Percentiles rank a stretch among this genome's conserved stretches.
These are phyloP conservation scores for Dipodascus albidus DNA, from an alignment of 805 yeast species.

Conservation along the genomic window DNA sequence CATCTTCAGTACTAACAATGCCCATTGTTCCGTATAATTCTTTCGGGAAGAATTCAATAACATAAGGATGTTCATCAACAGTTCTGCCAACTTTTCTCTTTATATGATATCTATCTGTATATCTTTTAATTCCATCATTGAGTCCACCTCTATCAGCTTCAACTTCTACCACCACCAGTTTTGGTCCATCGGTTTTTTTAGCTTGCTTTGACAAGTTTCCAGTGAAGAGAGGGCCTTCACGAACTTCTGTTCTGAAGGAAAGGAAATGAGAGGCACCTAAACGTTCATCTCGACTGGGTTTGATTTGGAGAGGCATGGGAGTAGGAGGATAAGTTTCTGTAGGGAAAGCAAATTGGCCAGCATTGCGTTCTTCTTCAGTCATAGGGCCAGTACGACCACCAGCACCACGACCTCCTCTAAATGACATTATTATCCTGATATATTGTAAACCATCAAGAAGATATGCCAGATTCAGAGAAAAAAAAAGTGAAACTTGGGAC, in stretches of 20 bases:
- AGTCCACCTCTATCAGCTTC: constrained; percentile 8
- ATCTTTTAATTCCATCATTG: constrained; percentile 65
- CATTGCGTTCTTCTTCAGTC: constrained; percentile 1
- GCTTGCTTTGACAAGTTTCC: constrained; percentile 8
- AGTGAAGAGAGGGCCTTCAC: constrained; percentile 21
- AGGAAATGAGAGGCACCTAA: constrained; percentile 18
- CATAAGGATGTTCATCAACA: constrained; percentile 68
- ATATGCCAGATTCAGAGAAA: background rate
- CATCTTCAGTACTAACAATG: constrained; percentile 38
- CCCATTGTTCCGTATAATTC: constrained; percentile 71
- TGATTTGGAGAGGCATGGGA: background rate
- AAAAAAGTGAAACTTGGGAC: background rate
- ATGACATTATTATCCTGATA: background rate
- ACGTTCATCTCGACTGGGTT: constrained; percentile 9
- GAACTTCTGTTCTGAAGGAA: constrained; percentile 12
- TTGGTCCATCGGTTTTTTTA: constrained; percentile 1
- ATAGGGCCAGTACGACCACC: constrained; percentile 2
- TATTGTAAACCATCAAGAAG: background rate
- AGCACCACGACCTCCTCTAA: background rate
- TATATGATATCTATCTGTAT: constrained; percentile 69
- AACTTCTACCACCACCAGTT: constrained; percentile 12
- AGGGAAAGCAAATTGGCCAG: background rate
- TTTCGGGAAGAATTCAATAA: constrained; percentile 57
- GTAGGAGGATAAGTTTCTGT: background rate
- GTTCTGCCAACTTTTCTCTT: constrained; percentile 60